Evolutionary conservation across 2,329 filamentous ascomycete species (phyloP), one percentile per base, ranked within the genome.

Genomic region (Teratosphaeriaceae sp.): DNA sequence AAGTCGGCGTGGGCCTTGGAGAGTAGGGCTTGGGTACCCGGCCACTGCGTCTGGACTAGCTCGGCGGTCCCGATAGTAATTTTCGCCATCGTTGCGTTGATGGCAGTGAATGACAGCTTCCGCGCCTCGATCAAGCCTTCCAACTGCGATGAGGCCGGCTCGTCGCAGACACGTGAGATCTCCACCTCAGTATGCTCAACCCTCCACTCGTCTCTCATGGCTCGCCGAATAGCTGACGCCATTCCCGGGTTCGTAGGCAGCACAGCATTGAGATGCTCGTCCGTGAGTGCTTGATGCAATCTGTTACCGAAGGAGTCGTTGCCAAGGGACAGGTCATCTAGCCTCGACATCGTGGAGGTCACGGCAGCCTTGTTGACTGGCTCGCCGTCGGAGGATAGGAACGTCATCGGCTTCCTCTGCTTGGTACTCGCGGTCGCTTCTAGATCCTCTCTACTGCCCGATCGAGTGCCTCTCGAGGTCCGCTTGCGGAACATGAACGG

Each of bases 401-500:
- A 33, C 8, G 6, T n/a, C 2, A 22, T 11, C n/a, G 37, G 29
- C n/a, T 3, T 13, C 15, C 27, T n/a, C 22, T 18, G 19, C 36
- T 19, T 36, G 11, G 4, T 20, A 18, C 22, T 45, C 37, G 6
- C 23, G 18, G 29, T 23, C 12, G 31, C 15, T 7, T 6, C 18
- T 3, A 5, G 18, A 20, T 6, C 12, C 11, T 38, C 23, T 21
- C 20, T 33, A 3, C 41, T 33, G 12, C 19, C 19, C 16, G 3
- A 4, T 26, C 29, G 19, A 24, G 11, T 15, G 13, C 3, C 9
- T 43, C 22, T 50, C n/a, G 47, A 41, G 9, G 16, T 38, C 19
- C 53, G 49, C 42, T 57, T 59, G 24, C 55, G 52, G 38, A 54
- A 60, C 39, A 55, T 33, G 27, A 60, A 58, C 5, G 58, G 58